Evolutionary conservation across 768 basidiomycete genomes (phyloP), one percentile per base, ranked within the genome.

Genomic region (Lactifluus echinatus): DNA sequence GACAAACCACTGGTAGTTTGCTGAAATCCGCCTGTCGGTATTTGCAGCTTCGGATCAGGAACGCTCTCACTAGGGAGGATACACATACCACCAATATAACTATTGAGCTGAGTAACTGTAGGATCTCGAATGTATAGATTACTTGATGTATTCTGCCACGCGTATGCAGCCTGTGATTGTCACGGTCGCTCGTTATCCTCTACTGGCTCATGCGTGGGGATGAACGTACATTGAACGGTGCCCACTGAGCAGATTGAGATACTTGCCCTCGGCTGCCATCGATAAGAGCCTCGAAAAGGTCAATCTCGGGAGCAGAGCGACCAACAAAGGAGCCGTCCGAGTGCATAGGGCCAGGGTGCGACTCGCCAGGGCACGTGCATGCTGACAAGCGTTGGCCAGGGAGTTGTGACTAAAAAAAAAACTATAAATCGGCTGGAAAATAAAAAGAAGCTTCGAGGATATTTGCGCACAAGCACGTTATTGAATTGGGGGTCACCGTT

Each of bases 211-310:
- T 31, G 26, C 7, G n/a, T 17, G 5, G 40, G 24, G 36, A 15
- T 51, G 44, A 40, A 50, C 50, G 47, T 45, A 62, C 45, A 44
- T 54, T 50, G 48, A 62, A 64, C 60, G 86, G 85, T 62, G 81
- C 85, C 82, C 84, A 89, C 69, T 95, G 92, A 24, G 80, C 87
- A 14, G 84, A 87, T 68, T 93, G 90, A 12, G 89, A 92, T 17
- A 94, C 90, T 58, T 82, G 76, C 12, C 77, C 80, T 5, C 67
- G 77, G 11, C 63, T 68, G 37, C 67, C 72, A 60, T 70, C 78
- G 63, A 79, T 79, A 71, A 87, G 83, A 7, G 92, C 91, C 72
- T 94, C 93, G 56, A 95, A 85, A 45, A 95, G 68, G 69, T 95
- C 93, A 50, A 94, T 93, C 69, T 95, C 92, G 1, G 93, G 93